Base-by-base conservation (phyloP, 2,329 filamentous ascomycete genomes). In the Sclerotinia borealis region DNA sequence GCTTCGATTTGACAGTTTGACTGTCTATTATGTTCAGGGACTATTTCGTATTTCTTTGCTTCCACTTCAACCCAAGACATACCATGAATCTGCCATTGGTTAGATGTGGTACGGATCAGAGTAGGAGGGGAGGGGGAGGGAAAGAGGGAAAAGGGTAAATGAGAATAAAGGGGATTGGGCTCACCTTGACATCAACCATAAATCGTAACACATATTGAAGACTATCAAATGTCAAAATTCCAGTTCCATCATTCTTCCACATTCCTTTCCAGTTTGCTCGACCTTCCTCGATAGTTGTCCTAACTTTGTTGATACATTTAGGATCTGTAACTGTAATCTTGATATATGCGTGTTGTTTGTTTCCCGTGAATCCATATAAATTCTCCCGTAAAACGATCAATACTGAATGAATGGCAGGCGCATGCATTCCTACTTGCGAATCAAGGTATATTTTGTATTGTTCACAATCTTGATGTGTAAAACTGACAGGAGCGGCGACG, bases 1-100 rank as follows among this genome's bases (percentile, higher is more conserved):
- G 93, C 95, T 77, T 99, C 95, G 68, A 99, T 96, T 76, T 99
- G 95, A 75, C 95, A 98, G 71, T 92, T 96, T 2, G 93, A 98
- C 68, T 96, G 90, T 66, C 86, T 84, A 64, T 88, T 82, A 62
- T 83, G 76, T 15, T 84, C 77, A 1, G 85, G 79, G 22, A 96
- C 80, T 59, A 96, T 79, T 61, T 82, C 81, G 77, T 93, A 97
- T 66, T 87, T 87, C 36, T 81, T 82, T 3, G 88, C 83, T 27
- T 91, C 88, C 22, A 88, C 91, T 76, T 96, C 92, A 0, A 98
- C 92, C 95, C 95, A 99, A 1, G 92, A 93, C 95, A 99, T 99
- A 67, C 95, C 95, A 63, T 90, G 84, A 50, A 99, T 89, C 84
- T 91, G 64, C 34, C 36, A 2, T 4, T 9, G 25, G 7, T 68